These are phyloP conservation scores for Saururus chinensis DNA, from an alignment of 164 flowering plant species.

Conservation along the genomic window DNA sequence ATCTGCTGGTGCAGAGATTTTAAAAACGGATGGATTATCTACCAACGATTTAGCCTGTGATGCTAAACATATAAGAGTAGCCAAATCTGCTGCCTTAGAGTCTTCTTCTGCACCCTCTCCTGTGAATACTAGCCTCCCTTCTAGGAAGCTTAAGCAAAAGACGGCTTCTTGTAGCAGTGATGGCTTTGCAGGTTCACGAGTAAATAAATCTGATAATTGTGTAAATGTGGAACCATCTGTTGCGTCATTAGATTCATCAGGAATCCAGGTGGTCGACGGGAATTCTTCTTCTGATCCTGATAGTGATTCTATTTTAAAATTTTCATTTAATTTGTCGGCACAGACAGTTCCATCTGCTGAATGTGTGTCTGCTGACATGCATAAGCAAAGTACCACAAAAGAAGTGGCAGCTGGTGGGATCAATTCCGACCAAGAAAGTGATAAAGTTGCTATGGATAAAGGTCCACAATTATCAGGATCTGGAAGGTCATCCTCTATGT, in stretches of 20 bases:
- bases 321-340: slow-evolving; percentile 24
- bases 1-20: background rate
- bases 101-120: slow-evolving; percentile 19
- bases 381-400: background rate
- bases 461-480: background rate
- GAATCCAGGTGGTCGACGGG: background rate
- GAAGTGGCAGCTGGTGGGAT: background rate
- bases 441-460: background rate
- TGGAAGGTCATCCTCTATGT: background rate
- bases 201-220: slow-evolving; percentile 9
- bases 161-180: slow-evolving; percentile 6
- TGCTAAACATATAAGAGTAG: background rate
- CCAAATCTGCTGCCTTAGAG: slow-evolving; percentile 13
- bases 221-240: slow-evolving; percentile 2
- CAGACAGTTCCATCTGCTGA: slow-evolving; percentile 11
- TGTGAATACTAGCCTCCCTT: slow-evolving; percentile 15
- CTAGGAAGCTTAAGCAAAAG: slow-evolving; percentile 17
- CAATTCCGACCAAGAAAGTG: background rate
- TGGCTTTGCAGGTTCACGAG: slow-evolving; percentile 14
- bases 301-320: slow-evolving; percentile 17
- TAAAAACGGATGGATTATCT: background rate
- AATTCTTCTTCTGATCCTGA: slow-evolving; percentile 8
- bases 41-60: slow-evolving; percentile 11
- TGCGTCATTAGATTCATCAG: background rate
- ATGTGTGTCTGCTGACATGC: background rate